These are phyloP conservation scores for Lolium multiflorum DNA, from an alignment of 176 grass and related monocot species.

Conservation along the genomic window DNA sequence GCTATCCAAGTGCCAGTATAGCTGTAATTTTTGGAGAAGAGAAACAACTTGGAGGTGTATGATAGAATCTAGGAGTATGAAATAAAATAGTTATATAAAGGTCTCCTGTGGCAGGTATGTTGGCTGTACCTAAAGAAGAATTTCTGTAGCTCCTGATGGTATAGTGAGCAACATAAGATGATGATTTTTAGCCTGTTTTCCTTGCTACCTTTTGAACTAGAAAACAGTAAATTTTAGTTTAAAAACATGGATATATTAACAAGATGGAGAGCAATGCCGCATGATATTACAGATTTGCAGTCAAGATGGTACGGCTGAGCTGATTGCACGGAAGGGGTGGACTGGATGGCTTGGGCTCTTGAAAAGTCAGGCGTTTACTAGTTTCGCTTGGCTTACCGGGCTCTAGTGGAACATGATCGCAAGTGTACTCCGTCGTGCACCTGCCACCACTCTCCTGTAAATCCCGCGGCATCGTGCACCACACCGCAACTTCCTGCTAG, in stretches of 20 bases:
- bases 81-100: not conserved
- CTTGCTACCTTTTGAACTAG: not conserved
- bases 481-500: too few relatives aligned
- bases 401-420: too few relatives aligned
- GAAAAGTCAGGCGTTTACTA: too few relatives aligned
- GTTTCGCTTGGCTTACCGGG: too few relatives aligned
- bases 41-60: not conserved
- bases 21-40: slow-evolving; percentile 9
- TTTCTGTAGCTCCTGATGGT: not conserved
- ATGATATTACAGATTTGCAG: too few relatives aligned
- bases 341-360: too few relatives aligned
- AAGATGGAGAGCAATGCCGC: not conserved
- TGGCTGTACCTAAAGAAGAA: slow-evolving; percentile 1
- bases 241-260: not conserved
- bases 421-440: too few relatives aligned
- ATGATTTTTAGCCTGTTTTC: not conserved
- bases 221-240: not conserved
- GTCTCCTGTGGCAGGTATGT: not conserved
- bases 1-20: slow-evolving; percentile 11
- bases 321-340: too few relatives aligned
- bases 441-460: too few relatives aligned
- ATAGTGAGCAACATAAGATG: not conserved
- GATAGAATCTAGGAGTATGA: not conserved
- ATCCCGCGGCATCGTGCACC: too few relatives aligned
- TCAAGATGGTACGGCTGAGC: too few relatives aligned